Conservation (phyloP, 2,329 filamentous ascomycete species). For the Aschersonia sp. region DNA sequence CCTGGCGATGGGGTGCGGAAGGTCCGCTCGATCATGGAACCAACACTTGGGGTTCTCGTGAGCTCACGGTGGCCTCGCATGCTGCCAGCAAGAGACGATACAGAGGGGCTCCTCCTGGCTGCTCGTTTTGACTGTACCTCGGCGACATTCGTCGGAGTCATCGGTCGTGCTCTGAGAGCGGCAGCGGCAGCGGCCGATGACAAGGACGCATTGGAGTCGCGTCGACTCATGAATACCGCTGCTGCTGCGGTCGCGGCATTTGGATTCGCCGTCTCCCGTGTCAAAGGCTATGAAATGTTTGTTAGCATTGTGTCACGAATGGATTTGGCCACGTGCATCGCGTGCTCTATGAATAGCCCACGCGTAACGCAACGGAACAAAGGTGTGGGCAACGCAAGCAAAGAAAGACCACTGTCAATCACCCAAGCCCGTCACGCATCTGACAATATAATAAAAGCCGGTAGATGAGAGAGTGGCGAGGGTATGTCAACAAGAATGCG, state of each 20-base stretch:
- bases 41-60: conserved; percentile 52
- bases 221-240: conserved; percentile 58
- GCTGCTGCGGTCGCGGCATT: conserved; percentile 68
- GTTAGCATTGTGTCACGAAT: background rate
- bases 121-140: conserved; percentile 82
- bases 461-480: too few species aligned
- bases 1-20: conserved; percentile 62
- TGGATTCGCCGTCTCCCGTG: conserved; percentile 48
- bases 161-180: conserved; percentile 64
- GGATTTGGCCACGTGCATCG: background rate
- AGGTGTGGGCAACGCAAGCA: background rate
- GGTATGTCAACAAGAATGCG: too few species aligned
- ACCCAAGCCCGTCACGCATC: background rate
- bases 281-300: conserved; percentile 38
- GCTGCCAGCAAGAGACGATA: conserved; percentile 48
- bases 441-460: too few species aligned
- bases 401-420: background rate
- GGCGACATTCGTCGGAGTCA: conserved; percentile 64
- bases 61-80: conserved; percentile 28
- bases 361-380: background rate
- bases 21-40: conserved; percentile 79
- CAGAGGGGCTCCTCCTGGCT: conserved; percentile 54
- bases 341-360: background rate
- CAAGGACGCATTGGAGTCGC: conserved; percentile 49
- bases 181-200: conserved; percentile 79